Conservation (phyloP, 768 basidiomycete species). For the Tremella mesenterica region DNA sequence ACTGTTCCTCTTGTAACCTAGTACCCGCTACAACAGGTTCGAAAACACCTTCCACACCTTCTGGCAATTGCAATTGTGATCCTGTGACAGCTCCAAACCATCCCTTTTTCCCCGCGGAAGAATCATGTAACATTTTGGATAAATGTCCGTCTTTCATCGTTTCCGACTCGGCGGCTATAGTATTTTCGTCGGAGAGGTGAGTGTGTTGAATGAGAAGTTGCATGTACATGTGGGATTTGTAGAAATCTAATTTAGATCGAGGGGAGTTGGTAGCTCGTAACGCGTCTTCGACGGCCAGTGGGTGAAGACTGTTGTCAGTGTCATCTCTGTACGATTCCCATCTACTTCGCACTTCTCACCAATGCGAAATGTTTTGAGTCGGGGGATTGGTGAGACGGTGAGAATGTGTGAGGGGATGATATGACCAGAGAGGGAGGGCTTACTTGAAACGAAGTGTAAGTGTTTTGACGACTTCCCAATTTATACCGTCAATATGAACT, state of each 20-base stretch:
- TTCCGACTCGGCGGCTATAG: slow-evolving; percentile 13
- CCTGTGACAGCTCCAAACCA: background rate
- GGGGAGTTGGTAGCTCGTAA: slow-evolving; percentile 38
- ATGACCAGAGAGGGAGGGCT: background rate
- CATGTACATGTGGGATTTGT: slow-evolving; percentile 41
- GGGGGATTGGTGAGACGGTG: too few species aligned
- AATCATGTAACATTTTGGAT: background rate
- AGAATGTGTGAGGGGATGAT: too few species aligned
- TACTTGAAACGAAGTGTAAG: slow-evolving; percentile 36
- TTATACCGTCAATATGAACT: slow-evolving; percentile 40
- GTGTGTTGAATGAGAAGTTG: slow-evolving; percentile 42
- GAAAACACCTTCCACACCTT: slow-evolving; percentile 43
- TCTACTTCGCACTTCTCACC: too few species aligned
- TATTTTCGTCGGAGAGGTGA: slow-evolving; percentile 19
- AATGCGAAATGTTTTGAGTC: too few species aligned
- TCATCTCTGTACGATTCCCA: too few species aligned
- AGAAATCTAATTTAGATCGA: slow-evolving; percentile 43
- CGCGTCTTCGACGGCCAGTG: slow-evolving; percentile 42
- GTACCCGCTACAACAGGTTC: slow-evolving; percentile 25
- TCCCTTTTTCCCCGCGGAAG: background rate
- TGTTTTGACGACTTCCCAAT: slow-evolving; percentile 42
- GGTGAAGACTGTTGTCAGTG: slow-evolving; percentile 30
- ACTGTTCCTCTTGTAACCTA: slow-evolving; percentile 13
- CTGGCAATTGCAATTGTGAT: slow-evolving; percentile 23
- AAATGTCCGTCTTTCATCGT: background rate